Base-by-base conservation (phyloP, 371 early-diverging fungal genomes). In the Syncephalis plumigaleata region DNA sequence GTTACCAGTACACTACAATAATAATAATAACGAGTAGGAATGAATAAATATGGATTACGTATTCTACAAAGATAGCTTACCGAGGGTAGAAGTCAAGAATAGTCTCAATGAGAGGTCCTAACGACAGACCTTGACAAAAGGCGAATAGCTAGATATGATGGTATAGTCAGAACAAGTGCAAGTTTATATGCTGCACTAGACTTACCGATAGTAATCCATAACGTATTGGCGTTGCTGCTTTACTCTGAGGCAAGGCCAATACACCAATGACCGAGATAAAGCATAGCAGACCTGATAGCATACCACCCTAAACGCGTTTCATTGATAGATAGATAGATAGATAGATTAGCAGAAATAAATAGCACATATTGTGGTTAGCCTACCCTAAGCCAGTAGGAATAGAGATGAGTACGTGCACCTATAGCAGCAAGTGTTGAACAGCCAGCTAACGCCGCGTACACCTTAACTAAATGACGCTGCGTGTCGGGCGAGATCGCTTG, bases 401-500 rank as follows among this genome's bases (percentile, higher is more conserved):
- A 31, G 15, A 46, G 31, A 46, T 8, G 36, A 17, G 27, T 17
- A 25, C 46, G 27, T 26, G 27, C 46, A 11, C 27, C 22, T 2
- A 31, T 11, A 23, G 46, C 36, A 31, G 27, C 37, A 42, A 49
- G 25, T 44, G 43, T 43, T 9, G 31, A 22, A 36, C 31, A 31
- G 11, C 31, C 31, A 4, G 49, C 44, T 44, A 49, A 26, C 2
- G 37, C 23, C 18, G 13, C 15, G 43, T 49, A 49, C 9, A 49
- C 49, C 31, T 44, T 24, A 23, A 36, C 36, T 21, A 49, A 31
- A 31, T 49, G 42, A 23, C 44, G 15, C 18, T 49, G 43, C 11
- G 31, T 31, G 11, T 4, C 31, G 11, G 31, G 31, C 31, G 31
- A 31, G 31, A 31, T 31, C 31, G 31, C 31, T 11, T 31, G 31